A percentile compares a stretch with the other conserved stretches of the same genome.
Conservation (phyloP, 495 filamentous ascomycete species). For the Glarea lozoyensis region DNA sequence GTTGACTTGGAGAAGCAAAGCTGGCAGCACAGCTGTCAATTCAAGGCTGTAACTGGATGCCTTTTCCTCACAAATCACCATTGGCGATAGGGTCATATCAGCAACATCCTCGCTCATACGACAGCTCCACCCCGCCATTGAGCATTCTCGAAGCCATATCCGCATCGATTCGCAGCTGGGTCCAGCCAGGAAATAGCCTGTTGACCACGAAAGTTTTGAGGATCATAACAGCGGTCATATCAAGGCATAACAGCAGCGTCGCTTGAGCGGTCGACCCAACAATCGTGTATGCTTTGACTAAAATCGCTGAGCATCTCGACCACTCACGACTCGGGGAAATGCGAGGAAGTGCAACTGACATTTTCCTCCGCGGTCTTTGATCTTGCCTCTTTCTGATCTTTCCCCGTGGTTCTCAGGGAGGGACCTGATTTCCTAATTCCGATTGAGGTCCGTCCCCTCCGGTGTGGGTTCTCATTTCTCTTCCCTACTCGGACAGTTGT, state of each 20-base stretch:
- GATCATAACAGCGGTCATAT: constrained; percentile 3
- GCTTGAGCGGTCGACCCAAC: background rate
- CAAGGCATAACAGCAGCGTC: background rate
- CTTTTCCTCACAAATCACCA: background rate
- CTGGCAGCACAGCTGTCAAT: background rate
- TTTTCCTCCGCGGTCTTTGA: background rate
- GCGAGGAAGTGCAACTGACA: background rate
- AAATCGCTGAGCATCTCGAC: background rate
- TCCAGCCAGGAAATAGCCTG: background rate
- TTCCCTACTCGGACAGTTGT: too few species aligned
- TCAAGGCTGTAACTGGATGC: background rate
- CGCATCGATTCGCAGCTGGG: constrained; percentile 11
- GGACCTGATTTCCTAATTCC: too few species aligned
- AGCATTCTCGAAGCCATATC: constrained; percentile 11
- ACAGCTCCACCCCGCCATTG: constrained; percentile 10
- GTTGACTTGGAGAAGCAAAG: constrained; percentile 1
- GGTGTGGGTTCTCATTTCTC: too few species aligned
- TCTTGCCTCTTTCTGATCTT: background rate
- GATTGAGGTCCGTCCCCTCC: too few species aligned
- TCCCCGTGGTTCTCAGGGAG: background rate
- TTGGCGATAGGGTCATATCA: constrained; percentile 1
- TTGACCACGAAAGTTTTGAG: constrained; percentile 1
- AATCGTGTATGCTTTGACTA: background rate
- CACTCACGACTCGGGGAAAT: too few species aligned
- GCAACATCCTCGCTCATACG: constrained; percentile 9